These are phyloP conservation scores for Cercospora sesami DNA, from an alignment of 2,329 filamentous ascomycete species.

Conservation along the genomic window DNA sequence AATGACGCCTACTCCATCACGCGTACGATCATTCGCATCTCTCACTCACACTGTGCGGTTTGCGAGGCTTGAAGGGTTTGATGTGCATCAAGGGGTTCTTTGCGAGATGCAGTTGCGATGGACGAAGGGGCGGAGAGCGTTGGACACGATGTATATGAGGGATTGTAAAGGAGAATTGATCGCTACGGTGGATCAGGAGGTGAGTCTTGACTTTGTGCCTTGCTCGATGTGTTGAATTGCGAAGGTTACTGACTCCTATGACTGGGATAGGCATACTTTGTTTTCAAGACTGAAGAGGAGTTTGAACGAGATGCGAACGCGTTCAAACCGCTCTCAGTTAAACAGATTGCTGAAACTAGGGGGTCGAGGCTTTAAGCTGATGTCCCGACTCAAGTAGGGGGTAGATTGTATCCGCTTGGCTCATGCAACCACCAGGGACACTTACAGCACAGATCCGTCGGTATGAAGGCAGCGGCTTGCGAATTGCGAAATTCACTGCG, in stretches of 20 bases:
- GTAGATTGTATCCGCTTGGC: no score
- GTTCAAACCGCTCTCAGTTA: neutral
- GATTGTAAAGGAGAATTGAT: conserved; percentile 6
- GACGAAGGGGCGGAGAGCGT: neutral
- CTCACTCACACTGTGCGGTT: conserved; percentile 4
- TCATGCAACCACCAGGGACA: no score
- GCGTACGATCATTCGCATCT: neutral
- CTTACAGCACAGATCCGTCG: no score
- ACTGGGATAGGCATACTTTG: neutral
- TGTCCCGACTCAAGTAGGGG: no score
- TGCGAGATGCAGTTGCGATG: conserved; percentile 2
- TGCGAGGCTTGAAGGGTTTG: conserved; percentile 2
- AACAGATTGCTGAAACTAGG: neutral
- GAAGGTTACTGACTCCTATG: neutral
- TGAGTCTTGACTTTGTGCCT: neutral
- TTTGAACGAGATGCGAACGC: neutral
- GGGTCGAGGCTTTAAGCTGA: neutral
- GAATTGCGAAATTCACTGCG: no score
- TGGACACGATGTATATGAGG: neutral
- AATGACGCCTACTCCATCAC: neutral
- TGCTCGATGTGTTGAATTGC: neutral
- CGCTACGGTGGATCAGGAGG: conserved; percentile 11
- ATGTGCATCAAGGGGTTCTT: neutral
- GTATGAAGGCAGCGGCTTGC: no score
- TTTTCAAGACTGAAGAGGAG: neutral